Conservation (phyloP, 495 filamentous ascomycete species). For the Aspergillus affinis region DNA sequence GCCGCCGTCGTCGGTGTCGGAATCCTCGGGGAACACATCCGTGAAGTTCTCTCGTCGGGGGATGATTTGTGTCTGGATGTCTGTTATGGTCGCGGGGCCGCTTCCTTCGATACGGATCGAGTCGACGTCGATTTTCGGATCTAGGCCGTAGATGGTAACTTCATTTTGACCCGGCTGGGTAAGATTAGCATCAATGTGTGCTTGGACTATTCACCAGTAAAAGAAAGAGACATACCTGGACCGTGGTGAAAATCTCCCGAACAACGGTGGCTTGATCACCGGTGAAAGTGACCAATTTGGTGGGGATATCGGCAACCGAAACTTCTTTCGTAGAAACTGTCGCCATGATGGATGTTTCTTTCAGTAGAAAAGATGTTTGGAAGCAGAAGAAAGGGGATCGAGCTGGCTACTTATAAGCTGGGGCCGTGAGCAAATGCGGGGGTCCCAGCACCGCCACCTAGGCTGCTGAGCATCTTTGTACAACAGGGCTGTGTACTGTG, state of each 20-base stretch:
- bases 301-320: constrained; percentile 37
- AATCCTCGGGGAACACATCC: constrained; percentile 54
- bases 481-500: neutral
- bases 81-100: constrained; percentile 59
- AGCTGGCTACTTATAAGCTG: neutral
- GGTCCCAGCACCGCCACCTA: neutral
- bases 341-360: constrained; percentile 6
- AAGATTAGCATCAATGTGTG: constrained; percentile 11
- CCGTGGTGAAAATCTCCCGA: constrained; percentile 59
- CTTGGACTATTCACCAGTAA: constrained; percentile 18
- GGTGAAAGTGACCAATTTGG: constrained; percentile 61
- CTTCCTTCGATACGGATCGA: constrained; percentile 71
- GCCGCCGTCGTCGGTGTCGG: constrained; percentile 37
- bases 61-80: constrained; percentile 62
- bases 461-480: neutral
- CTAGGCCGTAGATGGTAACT: constrained; percentile 64
- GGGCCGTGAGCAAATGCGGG: neutral
- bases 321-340: constrained; percentile 13
- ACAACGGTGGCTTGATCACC: constrained; percentile 60
- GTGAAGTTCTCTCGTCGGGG: constrained; percentile 58
- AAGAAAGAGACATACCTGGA: constrained; percentile 44
- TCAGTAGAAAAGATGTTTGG: neutral
- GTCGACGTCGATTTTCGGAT: constrained; percentile 61
- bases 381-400: neutral
- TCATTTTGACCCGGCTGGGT: constrained; percentile 59